Evolutionary conservation across 768 basidiomycete genomes (phyloP).

Genomic region (Panaeolus cyanescens): DNA sequence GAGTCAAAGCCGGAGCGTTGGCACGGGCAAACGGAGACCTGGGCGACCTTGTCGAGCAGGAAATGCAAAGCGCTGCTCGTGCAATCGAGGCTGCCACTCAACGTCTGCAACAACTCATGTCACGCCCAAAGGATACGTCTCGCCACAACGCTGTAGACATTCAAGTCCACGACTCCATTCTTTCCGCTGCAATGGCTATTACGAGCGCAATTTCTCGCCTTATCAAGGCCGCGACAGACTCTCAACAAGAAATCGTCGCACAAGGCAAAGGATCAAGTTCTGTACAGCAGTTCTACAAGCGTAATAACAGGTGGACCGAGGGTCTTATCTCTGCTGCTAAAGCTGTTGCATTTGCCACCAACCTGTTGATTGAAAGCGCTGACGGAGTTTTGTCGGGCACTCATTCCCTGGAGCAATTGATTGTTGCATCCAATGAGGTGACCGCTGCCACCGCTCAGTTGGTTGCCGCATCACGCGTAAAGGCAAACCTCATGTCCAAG

Average conservation of each 20-base stretch:
- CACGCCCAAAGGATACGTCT: constrained; percentile 84
- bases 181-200: constrained; percentile 91
- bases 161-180: constrained; percentile 97
- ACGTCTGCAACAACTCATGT: constrained; percentile 88
- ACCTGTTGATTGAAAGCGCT: constrained; percentile 93
- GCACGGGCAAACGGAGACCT: constrained; percentile 88
- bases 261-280: constrained; percentile 93
- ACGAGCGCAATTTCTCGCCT: constrained; percentile 93
- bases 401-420: constrained; percentile 96
- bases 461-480: constrained; percentile 97
- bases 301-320: constrained; percentile 99
- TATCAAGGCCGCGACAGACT: constrained; percentile 95
- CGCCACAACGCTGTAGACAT: constrained; percentile 90
- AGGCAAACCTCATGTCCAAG: constrained; percentile 97
- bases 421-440: constrained; percentile 99
- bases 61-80: constrained; percentile 91
- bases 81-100: constrained; percentile 94
- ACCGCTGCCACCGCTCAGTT: constrained; percentile 97
- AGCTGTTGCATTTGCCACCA: constrained; percentile 95
- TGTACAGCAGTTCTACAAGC: constrained; percentile 97
- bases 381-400: constrained; percentile 97
- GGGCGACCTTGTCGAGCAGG: constrained; percentile 93
- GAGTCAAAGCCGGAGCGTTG: constrained; percentile 65
- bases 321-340: constrained; percentile 98
- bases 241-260: constrained; percentile 96